Percentiles rank a stretch among this genome's conserved stretches.
Conservation (phyloP, 73 alveolate species). For the Stentor coeruleus region DNA sequence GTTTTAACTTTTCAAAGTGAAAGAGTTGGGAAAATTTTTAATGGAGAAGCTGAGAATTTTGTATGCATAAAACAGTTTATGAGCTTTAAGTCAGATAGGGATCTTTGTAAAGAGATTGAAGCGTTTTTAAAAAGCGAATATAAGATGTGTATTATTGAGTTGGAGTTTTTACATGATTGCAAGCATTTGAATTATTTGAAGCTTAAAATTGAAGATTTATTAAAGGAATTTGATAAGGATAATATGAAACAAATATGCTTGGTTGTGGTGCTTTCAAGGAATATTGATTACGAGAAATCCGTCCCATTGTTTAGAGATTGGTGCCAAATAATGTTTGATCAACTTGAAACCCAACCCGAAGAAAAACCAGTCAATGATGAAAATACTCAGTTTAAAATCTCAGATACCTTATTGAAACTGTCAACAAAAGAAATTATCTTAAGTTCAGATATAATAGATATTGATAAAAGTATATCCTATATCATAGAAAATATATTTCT, state of each 20-base stretch:
- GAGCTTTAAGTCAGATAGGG: background rate
- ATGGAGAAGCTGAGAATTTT: background rate
- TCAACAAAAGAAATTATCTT: background rate
- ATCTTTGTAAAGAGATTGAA: background rate
- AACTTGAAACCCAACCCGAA: too few relatives aligned
- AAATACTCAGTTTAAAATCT: background rate
- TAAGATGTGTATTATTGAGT: too few relatives aligned
- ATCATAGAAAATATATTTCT: background rate
- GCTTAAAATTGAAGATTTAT: background rate
- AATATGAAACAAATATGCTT: too few relatives aligned
- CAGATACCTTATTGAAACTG: background rate
- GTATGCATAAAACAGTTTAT: background rate
- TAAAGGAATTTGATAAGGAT: background rate
- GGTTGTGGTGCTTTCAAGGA: background rate
- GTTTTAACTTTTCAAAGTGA: background rate
- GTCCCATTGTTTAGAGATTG: background rate
- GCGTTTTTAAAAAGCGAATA: background rate
- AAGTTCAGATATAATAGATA: too few relatives aligned
- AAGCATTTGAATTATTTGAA: background rate
- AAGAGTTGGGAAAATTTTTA: too few relatives aligned
- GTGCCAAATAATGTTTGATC: background rate
- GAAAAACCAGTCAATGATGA: background rate
- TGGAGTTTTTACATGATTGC: background rate
- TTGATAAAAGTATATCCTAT: conserved; percentile 10
- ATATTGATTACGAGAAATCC: background rate